A percentile compares a stretch with the other conserved stretches of the same genome.
phyloP scores from a whole-genome alignment of 108 stramenopile species.

The Asterionellopsis glacialis region DNA sequence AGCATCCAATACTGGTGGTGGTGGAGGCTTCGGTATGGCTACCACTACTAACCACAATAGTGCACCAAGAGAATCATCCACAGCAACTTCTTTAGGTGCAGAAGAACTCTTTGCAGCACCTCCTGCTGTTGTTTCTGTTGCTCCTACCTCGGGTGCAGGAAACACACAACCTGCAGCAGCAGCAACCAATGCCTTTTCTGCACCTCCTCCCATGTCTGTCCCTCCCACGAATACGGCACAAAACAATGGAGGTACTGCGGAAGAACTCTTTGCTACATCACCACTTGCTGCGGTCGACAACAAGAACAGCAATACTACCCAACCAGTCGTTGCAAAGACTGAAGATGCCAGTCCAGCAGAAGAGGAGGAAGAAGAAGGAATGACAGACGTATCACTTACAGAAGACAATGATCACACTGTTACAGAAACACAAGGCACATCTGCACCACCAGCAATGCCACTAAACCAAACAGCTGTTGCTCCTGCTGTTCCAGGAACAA shows the following conservation, averaged over 20 bases:
- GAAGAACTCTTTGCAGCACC: neutral
- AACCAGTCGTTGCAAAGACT: conserved; percentile 5
- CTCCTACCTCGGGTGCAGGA: neutral
- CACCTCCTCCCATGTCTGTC: neutral
- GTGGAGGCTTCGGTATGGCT: too few relatives aligned
- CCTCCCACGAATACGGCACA: neutral
- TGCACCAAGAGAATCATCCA: too few relatives aligned
- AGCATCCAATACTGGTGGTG: neutral
- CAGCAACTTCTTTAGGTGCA: too few relatives aligned
- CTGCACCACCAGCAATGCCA: too few relatives aligned
- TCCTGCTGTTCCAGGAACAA: too few relatives aligned
- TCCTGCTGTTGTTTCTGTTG: neutral
- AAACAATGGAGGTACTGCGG: conserved; percentile 9
- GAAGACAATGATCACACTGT: too few relatives aligned
- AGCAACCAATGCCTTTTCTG: conserved; percentile 1
- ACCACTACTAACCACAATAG: too few relatives aligned
- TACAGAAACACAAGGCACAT: too few relatives aligned
- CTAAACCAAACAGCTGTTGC: too few relatives aligned
- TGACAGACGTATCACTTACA: conserved; percentile 27
- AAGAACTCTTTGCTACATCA: conserved; percentile 28
- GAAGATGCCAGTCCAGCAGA: conserved; percentile 1
- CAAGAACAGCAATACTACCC: neutral
- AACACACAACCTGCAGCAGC: neutral
- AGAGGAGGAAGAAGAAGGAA: conserved; percentile 9
- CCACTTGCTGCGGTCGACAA: neutral